Evolutionary conservation across 2,329 filamentous ascomycete genomes (phyloP).

Genomic region (Metarhizium sp.): DNA sequence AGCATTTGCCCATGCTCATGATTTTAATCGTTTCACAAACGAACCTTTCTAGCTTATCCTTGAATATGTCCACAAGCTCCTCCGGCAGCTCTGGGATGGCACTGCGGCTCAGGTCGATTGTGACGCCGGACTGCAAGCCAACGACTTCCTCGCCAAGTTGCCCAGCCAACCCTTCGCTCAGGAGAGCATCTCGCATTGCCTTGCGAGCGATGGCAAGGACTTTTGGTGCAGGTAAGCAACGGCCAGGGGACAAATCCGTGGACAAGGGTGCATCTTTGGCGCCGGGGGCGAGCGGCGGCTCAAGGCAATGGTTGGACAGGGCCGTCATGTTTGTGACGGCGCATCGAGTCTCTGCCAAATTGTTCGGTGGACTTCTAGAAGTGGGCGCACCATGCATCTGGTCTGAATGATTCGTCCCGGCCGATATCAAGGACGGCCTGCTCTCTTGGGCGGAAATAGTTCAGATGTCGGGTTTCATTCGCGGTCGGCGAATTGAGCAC

Average conservation of each 20-base stretch:
- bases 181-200: conserved; percentile 56
- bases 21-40: conserved; percentile 11
- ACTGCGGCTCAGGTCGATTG: conserved; percentile 69
- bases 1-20: background rate
- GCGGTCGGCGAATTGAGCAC: too few species aligned
- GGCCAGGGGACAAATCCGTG: background rate
- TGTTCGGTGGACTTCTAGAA: background rate
- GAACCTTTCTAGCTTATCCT: conserved; percentile 63
- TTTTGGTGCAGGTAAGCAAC: conserved; percentile 19
- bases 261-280: background rate
- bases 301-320: background rate
- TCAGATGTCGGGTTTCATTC: too few species aligned
- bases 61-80: conserved; percentile 66
- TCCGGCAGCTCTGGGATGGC: conserved; percentile 63
- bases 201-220: conserved; percentile 57
- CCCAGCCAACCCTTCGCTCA: conserved; percentile 55
- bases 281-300: background rate
- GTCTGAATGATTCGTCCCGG: background rate
- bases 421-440: too few species aligned
- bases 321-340: background rate
- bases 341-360: background rate
- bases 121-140: conserved; percentile 60
- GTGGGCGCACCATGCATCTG: background rate
- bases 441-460: too few species aligned
- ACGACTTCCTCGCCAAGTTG: conserved; percentile 49